Conservation (phyloP, 225 moss, liverwort and hornwort species). For the Physcomitrellopsis africana region DNA sequence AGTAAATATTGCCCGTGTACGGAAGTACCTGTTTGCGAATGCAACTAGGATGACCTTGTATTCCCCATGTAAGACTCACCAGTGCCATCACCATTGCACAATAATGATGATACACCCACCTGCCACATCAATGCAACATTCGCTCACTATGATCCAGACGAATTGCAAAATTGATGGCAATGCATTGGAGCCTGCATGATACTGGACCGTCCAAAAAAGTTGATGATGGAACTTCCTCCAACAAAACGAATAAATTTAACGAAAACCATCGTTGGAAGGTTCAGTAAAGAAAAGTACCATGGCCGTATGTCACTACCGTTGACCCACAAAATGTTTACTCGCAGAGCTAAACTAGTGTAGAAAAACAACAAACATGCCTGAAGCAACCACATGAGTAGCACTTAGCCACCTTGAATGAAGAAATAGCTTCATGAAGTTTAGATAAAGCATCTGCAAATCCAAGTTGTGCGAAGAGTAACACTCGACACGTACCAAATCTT, state of each 20-base stretch:
- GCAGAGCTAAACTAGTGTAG: conserved; percentile 70
- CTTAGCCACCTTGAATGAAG: neutral
- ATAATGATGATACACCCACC: conserved; percentile 84
- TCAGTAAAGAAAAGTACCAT: conserved; percentile 40
- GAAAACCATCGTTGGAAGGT: neutral
- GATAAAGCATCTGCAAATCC: too few species aligned
- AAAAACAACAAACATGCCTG: conserved; percentile 77
- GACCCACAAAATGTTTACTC: conserved; percentile 71
- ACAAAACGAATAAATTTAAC: neutral
- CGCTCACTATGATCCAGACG: neutral
- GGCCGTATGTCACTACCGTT: conserved; percentile 77
- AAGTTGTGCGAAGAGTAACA: neutral
- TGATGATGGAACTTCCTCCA: neutral
- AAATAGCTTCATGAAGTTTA: neutral
- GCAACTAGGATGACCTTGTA: conserved; percentile 68
- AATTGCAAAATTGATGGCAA: neutral
- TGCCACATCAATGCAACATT: conserved; percentile 20
- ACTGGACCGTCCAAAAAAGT: neutral
- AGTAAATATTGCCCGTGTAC: neutral
- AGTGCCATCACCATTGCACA: conserved; percentile 72
- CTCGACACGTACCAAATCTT: neutral
- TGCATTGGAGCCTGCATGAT: neutral
- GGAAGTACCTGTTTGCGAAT: conserved; percentile 63
- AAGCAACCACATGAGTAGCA: neutral
- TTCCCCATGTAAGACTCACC: conserved; percentile 74